Evolutionary conservation across 345 rosid genomes (phyloP).

Genomic region (Pugionium dolabratum): DNA sequence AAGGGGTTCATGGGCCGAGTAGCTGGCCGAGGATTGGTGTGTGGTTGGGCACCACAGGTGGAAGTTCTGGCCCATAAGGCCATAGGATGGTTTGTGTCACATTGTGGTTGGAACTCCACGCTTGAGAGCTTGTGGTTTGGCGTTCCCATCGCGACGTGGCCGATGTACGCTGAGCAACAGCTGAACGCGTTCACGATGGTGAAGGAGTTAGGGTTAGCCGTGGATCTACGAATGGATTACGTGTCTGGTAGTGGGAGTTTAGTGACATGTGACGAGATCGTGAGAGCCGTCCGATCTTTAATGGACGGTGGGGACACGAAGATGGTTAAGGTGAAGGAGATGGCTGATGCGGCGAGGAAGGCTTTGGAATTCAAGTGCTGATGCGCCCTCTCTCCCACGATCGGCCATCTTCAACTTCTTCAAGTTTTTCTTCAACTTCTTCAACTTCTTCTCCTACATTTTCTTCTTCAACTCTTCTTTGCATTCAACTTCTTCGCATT

Average conservation of each 20-base stretch:
- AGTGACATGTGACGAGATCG: constrained; percentile 47
- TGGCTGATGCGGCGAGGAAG: constrained; percentile 37
- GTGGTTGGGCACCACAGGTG: constrained; percentile 53
- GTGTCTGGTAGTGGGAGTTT: constrained; percentile 26
- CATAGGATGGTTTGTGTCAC: constrained; percentile 53
- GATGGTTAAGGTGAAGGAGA: constrained; percentile 41
- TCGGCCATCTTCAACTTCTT: no score
- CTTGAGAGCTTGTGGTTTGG: constrained; percentile 60
- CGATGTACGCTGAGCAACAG: constrained; percentile 58
- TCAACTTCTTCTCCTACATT: no score
- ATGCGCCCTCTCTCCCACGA: no score
- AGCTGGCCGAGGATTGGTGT: constrained; percentile 37
- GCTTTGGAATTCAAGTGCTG: no score
- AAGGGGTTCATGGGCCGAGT: constrained; percentile 43
- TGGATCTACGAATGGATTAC: constrained; percentile 47
- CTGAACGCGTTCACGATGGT: constrained; percentile 49
- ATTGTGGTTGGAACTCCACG: constrained; percentile 61
- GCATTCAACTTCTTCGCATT: no score
- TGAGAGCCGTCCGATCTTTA: constrained; percentile 33
- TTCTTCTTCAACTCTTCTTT: no score
- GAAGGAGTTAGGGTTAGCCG: constrained; percentile 44
- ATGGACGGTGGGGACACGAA: constrained; percentile 29
- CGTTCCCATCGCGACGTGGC: constrained; percentile 50
- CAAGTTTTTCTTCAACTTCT: no score
- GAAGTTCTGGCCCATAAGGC: constrained; percentile 47